Base-by-base conservation (phyloP, 345 rosid species). In the Rhodamnia argentea region DNA sequence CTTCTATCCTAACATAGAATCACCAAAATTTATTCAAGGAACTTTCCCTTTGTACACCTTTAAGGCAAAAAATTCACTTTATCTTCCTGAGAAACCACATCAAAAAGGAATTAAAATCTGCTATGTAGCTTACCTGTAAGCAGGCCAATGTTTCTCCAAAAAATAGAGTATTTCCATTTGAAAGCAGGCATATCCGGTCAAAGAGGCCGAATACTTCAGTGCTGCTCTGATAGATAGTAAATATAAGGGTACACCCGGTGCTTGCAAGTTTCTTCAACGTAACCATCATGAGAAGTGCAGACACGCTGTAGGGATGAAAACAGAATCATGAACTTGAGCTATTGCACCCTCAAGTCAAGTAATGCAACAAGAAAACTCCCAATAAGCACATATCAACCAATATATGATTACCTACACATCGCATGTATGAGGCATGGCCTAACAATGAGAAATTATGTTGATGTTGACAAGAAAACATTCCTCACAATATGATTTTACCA, bases 231-330 rank as follows among this genome's bases (percentile, higher is more conserved):
- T 92, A 87, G 64, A 98, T 94, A 42, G 98, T 95, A 89, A 98
- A 96, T 74, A 98, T 89, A 44, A 98, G 97, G 60, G 99, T 96
- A 90, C 99, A 98, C 56, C 99, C 99, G 4, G 95, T 95, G 90
- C 98, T 95, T 50, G 99, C 98, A 86, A 96, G 99, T 91, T 98
- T 98, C 93, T 92, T 98, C 83, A 98, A 89, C 13, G 99, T 98
- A 88, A 98, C 99, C 99, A 98, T 96, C 99, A 98, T 98, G 89
- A 98, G 92, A 87, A 98, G 94, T 15, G 99, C 99, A 82, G 99
- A 96, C 82, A 98, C 99, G 89, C 99, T 97, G 93, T 18, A 37
- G 24, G 42, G 12, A 20, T 42, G 10, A 70, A 32, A 70, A 70
- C 81, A 70, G 81, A 37, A 70, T 37, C 26, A 18, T 70, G 81